Conservation (phyloP, 2,329 filamentous ascomycete species). For the Colletotrichum phormii region DNA sequence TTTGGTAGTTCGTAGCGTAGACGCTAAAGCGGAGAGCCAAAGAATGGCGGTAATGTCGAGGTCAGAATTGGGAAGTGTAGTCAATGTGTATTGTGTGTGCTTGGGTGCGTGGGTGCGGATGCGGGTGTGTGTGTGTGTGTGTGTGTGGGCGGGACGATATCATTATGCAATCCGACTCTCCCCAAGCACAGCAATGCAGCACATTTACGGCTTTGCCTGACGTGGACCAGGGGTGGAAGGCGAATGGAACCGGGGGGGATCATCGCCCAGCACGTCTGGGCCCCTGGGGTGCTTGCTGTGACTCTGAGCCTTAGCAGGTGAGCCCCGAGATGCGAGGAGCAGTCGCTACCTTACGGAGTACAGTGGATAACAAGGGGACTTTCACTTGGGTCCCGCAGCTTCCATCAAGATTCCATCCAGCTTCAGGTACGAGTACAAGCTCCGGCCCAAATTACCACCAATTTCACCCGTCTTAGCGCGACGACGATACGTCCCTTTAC, state of each 20-base stretch:
- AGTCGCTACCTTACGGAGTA: neutral
- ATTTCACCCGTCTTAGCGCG: neutral
- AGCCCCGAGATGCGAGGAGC: neutral
- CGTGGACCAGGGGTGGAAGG: neutral
- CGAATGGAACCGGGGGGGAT: neutral
- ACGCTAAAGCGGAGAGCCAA: constrained; percentile 1
- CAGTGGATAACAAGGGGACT: constrained; percentile 1
- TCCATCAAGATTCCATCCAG: constrained; percentile 28
- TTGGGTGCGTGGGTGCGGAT: no score
- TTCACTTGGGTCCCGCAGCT: neutral
- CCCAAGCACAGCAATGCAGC: neutral
- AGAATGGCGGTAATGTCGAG: constrained; percentile 7
- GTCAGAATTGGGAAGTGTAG: neutral
- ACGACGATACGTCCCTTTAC: neutral
- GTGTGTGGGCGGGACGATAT: constrained; percentile 14
- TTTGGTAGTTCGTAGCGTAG: neutral
- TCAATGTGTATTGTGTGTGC: constrained; percentile 5
- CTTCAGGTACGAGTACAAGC: constrained; percentile 7
- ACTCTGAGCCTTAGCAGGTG: neutral
- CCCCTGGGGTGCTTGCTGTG: neutral
- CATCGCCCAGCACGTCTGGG: neutral
- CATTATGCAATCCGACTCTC: constrained; percentile 15
- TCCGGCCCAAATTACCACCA: neutral
- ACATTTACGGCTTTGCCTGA: neutral
- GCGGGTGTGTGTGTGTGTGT: neutral